Evolutionary conservation across 2,329 filamentous ascomycete genomes (phyloP).

Genomic region (Colletotrichum lentis): DNA sequence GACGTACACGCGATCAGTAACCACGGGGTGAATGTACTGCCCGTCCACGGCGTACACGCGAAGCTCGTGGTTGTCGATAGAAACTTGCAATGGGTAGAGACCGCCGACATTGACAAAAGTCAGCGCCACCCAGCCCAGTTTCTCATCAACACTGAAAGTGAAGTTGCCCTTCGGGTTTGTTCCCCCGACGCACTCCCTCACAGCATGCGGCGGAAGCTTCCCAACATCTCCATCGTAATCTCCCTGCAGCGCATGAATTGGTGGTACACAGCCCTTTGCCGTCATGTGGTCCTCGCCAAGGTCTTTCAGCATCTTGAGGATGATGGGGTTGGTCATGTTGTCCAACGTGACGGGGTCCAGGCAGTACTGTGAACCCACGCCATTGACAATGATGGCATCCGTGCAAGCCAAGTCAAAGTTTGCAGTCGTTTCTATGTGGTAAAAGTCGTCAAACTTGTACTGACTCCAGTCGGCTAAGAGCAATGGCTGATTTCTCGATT

Average conservation of each 20-base stretch:
- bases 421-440: neutral
- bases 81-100: constrained; percentile 41
- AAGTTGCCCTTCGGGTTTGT: constrained; percentile 4
- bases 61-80: constrained; percentile 55
- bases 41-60: constrained; percentile 55
- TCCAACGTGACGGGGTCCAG: constrained; percentile 10
- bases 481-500: no score
- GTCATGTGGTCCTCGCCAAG: constrained; percentile 24
- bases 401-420: constrained; percentile 20
- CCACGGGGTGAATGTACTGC: constrained; percentile 50
- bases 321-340: constrained; percentile 9
- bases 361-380: neutral
- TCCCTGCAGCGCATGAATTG: constrained; percentile 15
- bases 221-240: constrained; percentile 5
- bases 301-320: constrained; percentile 17
- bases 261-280: constrained; percentile 9
- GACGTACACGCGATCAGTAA: constrained; percentile 39
- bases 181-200: neutral
- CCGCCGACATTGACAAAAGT: constrained; percentile 15
- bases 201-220: neutral
- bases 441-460: constrained; percentile 35
- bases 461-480: constrained; percentile 37
- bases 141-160: constrained; percentile 1
- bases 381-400: constrained; percentile 18
- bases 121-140: neutral